Evolutionary conservation across 148 eudicot species (phyloP), one percentile per base, ranked within the genome.

Genomic region (Tetragonia tetragonoides): DNA sequence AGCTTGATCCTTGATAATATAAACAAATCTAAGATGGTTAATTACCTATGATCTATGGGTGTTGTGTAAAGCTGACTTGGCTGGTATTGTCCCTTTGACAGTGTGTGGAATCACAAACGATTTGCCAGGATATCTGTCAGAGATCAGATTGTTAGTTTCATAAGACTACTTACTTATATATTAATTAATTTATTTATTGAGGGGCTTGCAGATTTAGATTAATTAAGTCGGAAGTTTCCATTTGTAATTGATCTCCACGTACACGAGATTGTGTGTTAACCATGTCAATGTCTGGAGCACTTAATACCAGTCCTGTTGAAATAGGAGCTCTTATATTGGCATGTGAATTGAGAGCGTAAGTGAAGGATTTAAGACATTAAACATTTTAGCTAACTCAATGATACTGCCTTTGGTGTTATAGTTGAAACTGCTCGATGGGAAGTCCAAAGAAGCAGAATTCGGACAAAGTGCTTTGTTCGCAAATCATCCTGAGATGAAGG

Each of bases 401-500:
- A 70, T 70, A 14, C 37, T 66, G 69, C 61, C 18, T 34, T 59
- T 71, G 68, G 44, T 83, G 38, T 79, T 84, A 44, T 84, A 95
- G 98, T 81, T 95, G 83, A 85, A 83, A 72, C 18, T 86, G 77
- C 76, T 92, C 5, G 85, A 86, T 74, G 75, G 23, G 56, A 79
- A 82, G 44, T 76, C 91, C 28, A 44, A 81, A 54, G 97, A 92
- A 82, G 93, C 87, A 65, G 85, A 84, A 63, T 86, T 83, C 75
- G 97, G 93, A 64, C 80, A 70, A 82, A 82, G 64, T 74, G 88
- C 87, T 28, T 78, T 95, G 85, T 92, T 91, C 74, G 70, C 95
- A 41, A 95, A 92, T 79, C 97, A 95, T 73, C 85, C 90, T 73
- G 98, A 90, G 86, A 95, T 95, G 98, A 80, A 86, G 85, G 86